phyloP scores from a whole-genome alignment of 2,329 filamentous ascomycete species.

The Claviceps purpurea region DNA sequence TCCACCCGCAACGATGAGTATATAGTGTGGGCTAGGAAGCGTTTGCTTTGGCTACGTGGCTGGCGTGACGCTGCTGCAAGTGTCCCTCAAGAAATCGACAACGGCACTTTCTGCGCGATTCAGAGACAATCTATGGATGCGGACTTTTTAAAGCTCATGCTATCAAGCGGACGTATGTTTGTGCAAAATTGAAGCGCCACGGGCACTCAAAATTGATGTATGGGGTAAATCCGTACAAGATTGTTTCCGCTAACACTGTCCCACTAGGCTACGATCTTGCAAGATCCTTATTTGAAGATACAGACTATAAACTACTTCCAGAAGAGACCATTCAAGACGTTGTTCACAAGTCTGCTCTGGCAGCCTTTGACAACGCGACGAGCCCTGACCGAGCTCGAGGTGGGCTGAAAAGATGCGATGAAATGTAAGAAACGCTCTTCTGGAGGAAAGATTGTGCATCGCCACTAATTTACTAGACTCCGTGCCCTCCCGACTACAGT shows the following conservation, averaged over 20 bases:
- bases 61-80: constrained; percentile 44
- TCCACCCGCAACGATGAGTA: constrained; percentile 48
- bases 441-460: not conserved
- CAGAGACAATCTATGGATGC: constrained; percentile 49
- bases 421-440: constrained; percentile 42
- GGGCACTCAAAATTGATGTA: not conserved
- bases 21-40: constrained; percentile 48
- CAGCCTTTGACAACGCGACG: constrained; percentile 67
- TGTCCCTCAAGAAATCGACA: constrained; percentile 28
- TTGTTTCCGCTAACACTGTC: constrained; percentile 5
- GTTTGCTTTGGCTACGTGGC: constrained; percentile 59
- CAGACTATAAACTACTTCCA: constrained; percentile 34
- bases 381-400: constrained; percentile 68
- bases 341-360: constrained; percentile 49
- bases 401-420: constrained; percentile 62
- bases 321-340: constrained; percentile 41
- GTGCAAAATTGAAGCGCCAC: not conserved
- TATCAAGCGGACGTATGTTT: constrained; percentile 46
- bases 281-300: constrained; percentile 45
- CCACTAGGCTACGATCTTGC: constrained; percentile 47
- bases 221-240: too few species aligned
- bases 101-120: constrained; percentile 51
- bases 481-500: constrained; percentile 50
- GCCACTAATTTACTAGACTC: constrained; percentile 31
- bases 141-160: constrained; percentile 55